These are phyloP conservation scores for Colletotrichum nymphaeae DNA, from an alignment of 2,329 filamentous ascomycete species.

Conservation along the genomic window DNA sequence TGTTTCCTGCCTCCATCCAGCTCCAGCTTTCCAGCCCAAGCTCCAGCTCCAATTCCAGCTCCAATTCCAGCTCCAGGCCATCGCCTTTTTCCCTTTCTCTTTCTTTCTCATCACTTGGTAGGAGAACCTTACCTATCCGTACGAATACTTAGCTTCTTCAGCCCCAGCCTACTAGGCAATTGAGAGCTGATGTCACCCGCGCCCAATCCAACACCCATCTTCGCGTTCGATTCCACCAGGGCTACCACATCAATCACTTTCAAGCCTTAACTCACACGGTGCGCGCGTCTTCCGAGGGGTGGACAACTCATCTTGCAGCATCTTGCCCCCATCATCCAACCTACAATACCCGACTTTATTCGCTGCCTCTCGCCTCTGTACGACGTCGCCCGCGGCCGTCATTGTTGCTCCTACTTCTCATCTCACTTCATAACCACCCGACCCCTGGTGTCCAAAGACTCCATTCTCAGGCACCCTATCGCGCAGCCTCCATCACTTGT, in stretches of 20 bases:
- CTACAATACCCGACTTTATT: conserved; percentile 23
- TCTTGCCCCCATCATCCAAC: conserved; percentile 15
- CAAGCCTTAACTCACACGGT: conserved; percentile 14
- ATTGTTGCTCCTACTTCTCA: not conserved
- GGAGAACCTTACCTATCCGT: not conserved
- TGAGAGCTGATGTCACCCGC: conserved; percentile 25
- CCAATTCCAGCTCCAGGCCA: not conserved
- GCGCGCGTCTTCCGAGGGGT: conserved; percentile 25
- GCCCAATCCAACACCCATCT: conserved; percentile 8
- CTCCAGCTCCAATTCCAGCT: not conserved
- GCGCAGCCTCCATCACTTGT: not conserved
- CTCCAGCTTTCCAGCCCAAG: conserved; percentile 18
- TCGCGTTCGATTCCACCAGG: not conserved
- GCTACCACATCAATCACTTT: not conserved
- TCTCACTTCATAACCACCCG: conserved; percentile 1
- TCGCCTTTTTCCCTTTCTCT: not conserved
- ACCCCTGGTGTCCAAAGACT: not conserved
- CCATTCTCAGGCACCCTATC: not conserved
- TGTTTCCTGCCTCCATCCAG: not conserved
- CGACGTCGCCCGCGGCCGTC: conserved; percentile 13
- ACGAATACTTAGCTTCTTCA: not conserved
- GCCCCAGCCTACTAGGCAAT: conserved; percentile 19
- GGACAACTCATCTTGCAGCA: conserved; percentile 39
- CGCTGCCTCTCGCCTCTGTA: conserved; percentile 17
- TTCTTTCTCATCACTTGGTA: not conserved